A percentile compares a stretch with the other conserved stretches of the same genome.
phyloP scores from a whole-genome alignment of 352 stramenopile species.

The Phytophthora uliginosa region DNA sequence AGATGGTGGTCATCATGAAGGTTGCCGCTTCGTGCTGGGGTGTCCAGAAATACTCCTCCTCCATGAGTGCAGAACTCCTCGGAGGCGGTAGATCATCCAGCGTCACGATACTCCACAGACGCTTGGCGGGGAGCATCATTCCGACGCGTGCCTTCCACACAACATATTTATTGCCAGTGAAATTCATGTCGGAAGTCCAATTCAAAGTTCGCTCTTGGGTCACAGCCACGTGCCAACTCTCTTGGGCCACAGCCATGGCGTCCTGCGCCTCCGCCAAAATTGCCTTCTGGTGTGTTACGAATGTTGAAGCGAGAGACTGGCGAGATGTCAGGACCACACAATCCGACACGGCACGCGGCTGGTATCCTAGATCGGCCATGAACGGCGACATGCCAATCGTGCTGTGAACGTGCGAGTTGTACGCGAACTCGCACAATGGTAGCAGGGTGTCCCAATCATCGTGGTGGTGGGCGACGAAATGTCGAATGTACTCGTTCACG shows the following conservation, averaged over 20 bases:
- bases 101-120: conserved; percentile 14
- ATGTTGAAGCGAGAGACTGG: not conserved
- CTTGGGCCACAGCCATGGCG: conserved; percentile 12
- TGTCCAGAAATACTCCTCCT: conserved; percentile 13
- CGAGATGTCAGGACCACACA: no score
- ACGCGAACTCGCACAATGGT: not conserved
- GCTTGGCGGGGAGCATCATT: not conserved
- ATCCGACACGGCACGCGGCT: conserved; percentile 1
- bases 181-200: conserved; percentile 8
- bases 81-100: not conserved
- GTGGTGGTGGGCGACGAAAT: not conserved
- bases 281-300: conserved; percentile 15
- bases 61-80: not conserved
- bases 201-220: conserved; percentile 3
- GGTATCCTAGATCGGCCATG: conserved; percentile 26
- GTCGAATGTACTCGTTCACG: not conserved
- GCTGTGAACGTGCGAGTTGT: not conserved
- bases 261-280: conserved; percentile 13
- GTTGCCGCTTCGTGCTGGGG: conserved; percentile 7
- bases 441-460: not conserved
- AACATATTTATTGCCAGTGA: conserved; percentile 16
- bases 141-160: conserved; percentile 10
- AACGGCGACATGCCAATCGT: conserved; percentile 31
- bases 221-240: conserved; percentile 11
- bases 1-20: conserved; percentile 15